Percentiles rank a stretch among this genome's conserved stretches.
Evolutionary conservation across 1,284 basidiomycete species (phyloP).

Genomic region (Marasmius sp.): DNA sequence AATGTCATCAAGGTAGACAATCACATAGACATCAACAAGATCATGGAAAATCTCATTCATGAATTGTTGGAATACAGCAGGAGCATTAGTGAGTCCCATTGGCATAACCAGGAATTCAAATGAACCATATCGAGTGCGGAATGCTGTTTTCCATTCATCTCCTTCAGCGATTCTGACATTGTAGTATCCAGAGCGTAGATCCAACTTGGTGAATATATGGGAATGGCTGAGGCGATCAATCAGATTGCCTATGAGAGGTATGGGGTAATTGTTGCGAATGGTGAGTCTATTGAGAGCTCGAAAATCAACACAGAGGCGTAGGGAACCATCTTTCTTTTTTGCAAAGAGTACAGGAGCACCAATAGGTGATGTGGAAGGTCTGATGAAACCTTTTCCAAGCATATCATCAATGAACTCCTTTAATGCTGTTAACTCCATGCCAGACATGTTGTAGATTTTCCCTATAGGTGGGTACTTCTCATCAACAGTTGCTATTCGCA

Average conservation of each 20-base stretch:
- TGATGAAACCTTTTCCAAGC: constrained; percentile 18
- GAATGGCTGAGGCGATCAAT: constrained; percentile 1
- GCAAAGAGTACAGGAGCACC: constrained; percentile 33
- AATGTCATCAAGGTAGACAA: constrained; percentile 35
- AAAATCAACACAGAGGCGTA: constrained; percentile 3
- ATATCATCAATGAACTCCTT: constrained; percentile 22
- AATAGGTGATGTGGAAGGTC: constrained; percentile 15
- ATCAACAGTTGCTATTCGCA: too few species aligned
- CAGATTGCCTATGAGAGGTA: constrained; percentile 1
- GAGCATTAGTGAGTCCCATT: constrained; percentile 2
- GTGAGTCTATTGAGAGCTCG: neutral
- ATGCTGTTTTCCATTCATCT: constrained; percentile 9
- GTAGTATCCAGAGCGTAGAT: constrained; percentile 1
- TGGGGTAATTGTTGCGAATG: neutral
- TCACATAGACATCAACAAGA: constrained; percentile 28
- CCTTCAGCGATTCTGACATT: constrained; percentile 1
- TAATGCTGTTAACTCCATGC: constrained; percentile 17
- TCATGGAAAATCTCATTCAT: constrained; percentile 40
- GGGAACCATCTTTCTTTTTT: constrained; percentile 14
- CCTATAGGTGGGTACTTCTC: too few species aligned
- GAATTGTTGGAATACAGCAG: constrained; percentile 27
- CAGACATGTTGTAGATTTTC: constrained; percentile 25
- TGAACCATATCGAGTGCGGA: neutral
- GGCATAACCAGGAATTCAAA: constrained; percentile 8
- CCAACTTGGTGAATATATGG: constrained; percentile 1